Evolutionary conservation across 1,284 basidiomycete species (phyloP), one percentile per base, ranked within the genome.

Genomic region (Phlebopus sp.): DNA sequence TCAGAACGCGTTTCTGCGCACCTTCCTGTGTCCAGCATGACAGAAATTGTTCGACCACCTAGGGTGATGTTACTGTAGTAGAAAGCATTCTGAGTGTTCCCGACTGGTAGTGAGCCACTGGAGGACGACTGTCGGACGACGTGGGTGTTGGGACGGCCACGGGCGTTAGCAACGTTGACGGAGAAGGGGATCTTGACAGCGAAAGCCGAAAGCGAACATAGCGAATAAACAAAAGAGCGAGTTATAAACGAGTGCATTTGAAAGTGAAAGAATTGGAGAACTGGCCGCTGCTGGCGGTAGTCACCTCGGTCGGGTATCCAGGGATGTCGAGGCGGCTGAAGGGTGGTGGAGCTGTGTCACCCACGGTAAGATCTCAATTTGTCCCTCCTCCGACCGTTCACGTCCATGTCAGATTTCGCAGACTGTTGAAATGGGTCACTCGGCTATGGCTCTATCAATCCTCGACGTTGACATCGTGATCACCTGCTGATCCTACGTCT

Each of bases 1-100:
- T n/a, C n/a, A 7, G 27, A 21, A 27, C 13, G 36, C 14, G n/a
- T 19, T n/a, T 23, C 11, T 25, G 14, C 59, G 19, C 47, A 77
- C 80, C 79, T 81, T 62, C 80, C 80, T 2, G 79, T 82, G 58
- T 82, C 81, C 37, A 83, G 59, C 59, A 83, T 69, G 39, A 83
- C 77, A 15, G 75, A 69, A 41, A 79, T 59, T 10, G 63, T 58
- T 21, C 67, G 59, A 19, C 78, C 77, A n/a, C 72, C 79, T 32
- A 83, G 63, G 13, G 79, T 78, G 44, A 83, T 69, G 55, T 83
- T 83, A 43, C 72, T 68, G 48, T 80, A 75, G 58, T 83, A 83
- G 53, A 78, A 77, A 0, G 76, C 71, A 66, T 83, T 83, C 54
- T 78, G 78, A 6, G 76, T 81, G 64, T 86, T 86, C 21, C 66